Conservation (phyloP, 139 green algal species). For the Haematococcus lacustris region DNA sequence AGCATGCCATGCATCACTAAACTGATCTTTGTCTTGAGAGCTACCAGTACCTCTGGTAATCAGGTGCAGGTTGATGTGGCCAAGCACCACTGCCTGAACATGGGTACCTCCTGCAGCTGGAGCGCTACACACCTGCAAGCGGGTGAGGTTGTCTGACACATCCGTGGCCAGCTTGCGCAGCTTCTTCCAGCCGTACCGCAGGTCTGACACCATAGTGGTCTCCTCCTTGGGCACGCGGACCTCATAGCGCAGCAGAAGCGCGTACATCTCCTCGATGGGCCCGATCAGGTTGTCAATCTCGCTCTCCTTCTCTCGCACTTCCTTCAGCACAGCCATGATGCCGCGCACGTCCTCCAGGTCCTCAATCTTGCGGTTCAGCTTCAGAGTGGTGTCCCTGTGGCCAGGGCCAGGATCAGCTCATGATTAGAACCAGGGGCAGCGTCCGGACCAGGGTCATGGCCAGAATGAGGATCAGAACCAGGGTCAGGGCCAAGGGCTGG, state of each 20-base stretch:
- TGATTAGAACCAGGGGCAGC: too few relatives aligned
- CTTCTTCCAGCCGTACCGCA: slow-evolving; percentile 87
- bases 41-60: not conserved
- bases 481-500: too few relatives aligned
- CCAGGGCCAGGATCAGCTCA: not conserved
- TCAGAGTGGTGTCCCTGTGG: slow-evolving; percentile 62
- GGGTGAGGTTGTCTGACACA: slow-evolving; percentile 70
- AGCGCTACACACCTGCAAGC: slow-evolving; percentile 60
- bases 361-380: slow-evolving; percentile 76
- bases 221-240: slow-evolving; percentile 85
- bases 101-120: too few relatives aligned
- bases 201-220: slow-evolving; percentile 76
- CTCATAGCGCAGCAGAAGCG: slow-evolving; percentile 78
- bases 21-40: not conserved
- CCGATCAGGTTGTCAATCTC: slow-evolving; percentile 77
- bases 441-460: too few relatives aligned
- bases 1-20: not conserved
- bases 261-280: slow-evolving; percentile 94
- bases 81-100: not conserved
- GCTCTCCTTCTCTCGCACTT: slow-evolving; percentile 79
- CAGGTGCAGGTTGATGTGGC: not conserved
- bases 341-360: slow-evolving; percentile 79
- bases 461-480: too few relatives aligned
- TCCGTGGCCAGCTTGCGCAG: slow-evolving; percentile 76
- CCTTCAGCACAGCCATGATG: slow-evolving; percentile 76